Evolutionary conservation across 176 grass and related monocot genomes (phyloP).

Genomic region (Pontederia paniculata): DNA sequence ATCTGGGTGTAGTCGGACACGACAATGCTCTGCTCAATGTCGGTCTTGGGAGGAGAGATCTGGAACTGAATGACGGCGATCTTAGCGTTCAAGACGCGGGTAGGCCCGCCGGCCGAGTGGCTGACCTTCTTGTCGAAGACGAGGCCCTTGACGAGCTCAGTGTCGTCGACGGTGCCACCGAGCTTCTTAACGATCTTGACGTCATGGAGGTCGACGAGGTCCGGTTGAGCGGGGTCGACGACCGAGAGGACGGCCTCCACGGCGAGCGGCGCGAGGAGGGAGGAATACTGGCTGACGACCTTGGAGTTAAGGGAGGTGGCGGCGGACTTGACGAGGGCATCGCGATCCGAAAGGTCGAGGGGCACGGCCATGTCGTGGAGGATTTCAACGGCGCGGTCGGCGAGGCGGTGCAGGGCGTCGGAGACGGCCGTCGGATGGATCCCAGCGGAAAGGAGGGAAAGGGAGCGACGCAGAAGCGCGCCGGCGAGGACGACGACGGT

Average conservation of each 20-base stretch:
- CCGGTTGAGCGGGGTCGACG: conserved; percentile 66
- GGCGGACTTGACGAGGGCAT: conserved; percentile 77
- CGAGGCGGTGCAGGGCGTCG: conserved; percentile 60
- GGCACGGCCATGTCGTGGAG: conserved; percentile 62
- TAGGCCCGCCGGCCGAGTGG: conserved; percentile 56
- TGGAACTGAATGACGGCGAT: conserved; percentile 97
- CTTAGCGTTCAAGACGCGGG: conserved; percentile 70
- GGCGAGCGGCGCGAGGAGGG: conserved; percentile 64
- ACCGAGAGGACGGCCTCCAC: conserved; percentile 65
- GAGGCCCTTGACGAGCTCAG: conserved; percentile 56
- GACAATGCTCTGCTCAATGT: conserved; percentile 92
- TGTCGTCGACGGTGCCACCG: conserved; percentile 77
- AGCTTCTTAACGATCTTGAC: conserved; percentile 72
- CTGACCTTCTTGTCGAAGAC: conserved; percentile 89
- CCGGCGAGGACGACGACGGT: conserved; percentile 65
- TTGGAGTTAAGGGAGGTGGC: conserved; percentile 80
- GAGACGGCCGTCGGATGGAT: conserved; percentile 63
- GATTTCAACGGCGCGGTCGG: conserved; percentile 44
- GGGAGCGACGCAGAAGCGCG: conserved; percentile 39
- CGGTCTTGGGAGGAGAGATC: conserved; percentile 85
- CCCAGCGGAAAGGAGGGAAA: conserved; percentile 38
- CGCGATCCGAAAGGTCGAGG: conserved; percentile 57
- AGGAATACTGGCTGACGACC: conserved; percentile 83
- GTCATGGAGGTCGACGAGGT: conserved; percentile 66
- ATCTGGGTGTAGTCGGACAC: conserved; percentile 87